A percentile compares a stretch with the other conserved stretches of the same genome.
phyloP scores from a whole-genome alignment of 441 rosid species.

The Adansonia rubrostipa region DNA sequence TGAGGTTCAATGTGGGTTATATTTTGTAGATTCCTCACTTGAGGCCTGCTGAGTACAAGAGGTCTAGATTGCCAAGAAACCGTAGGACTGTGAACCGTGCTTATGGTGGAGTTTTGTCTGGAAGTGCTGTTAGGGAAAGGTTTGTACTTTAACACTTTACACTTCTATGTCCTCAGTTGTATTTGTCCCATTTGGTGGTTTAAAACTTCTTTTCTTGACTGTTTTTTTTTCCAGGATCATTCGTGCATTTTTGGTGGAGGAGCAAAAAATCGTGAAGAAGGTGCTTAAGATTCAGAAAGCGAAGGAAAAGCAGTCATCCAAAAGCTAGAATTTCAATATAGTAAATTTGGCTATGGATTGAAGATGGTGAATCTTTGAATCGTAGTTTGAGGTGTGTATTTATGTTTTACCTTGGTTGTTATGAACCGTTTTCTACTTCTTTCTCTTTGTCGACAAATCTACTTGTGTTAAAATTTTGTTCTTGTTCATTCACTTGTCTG shows the following conservation, averaged over 20 bases:
- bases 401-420: constrained; percentile 28
- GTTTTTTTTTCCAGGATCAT: constrained; percentile 43
- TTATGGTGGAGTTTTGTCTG: constrained; percentile 33
- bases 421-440: constrained; percentile 35
- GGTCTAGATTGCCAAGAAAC: constrained; percentile 31
- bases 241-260: constrained; percentile 63
- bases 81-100: constrained; percentile 32
- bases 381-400: constrained; percentile 31
- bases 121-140: constrained; percentile 29
- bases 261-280: constrained; percentile 39
- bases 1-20: neutral
- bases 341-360: constrained; percentile 26
- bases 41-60: constrained; percentile 34
- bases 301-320: constrained; percentile 50
- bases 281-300: constrained; percentile 71
- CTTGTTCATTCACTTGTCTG: constrained; percentile 14
- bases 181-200: neutral
- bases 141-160: constrained; percentile 16
- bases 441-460: constrained; percentile 40
- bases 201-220: neutral
- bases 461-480: constrained; percentile 40
- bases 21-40: constrained; percentile 26
- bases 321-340: constrained; percentile 28
- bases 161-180: neutral
- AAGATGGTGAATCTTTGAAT: constrained; percentile 32